phyloP scores from a whole-genome alignment of 2,329 filamentous ascomycete genomes.

The Hypoxylon rubiginosum region DNA sequence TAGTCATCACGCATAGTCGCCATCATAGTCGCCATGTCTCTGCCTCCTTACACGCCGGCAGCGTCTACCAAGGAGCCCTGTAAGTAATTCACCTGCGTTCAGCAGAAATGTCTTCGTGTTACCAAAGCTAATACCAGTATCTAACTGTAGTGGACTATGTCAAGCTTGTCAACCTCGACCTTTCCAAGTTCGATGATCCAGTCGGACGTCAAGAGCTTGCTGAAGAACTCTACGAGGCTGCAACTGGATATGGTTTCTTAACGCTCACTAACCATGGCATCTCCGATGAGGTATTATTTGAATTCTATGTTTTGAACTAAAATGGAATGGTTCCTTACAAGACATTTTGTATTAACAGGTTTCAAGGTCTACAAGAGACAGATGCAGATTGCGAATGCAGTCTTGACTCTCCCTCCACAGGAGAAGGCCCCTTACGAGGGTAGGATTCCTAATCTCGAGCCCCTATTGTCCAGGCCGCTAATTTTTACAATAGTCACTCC shows the following conservation, averaged over 20 bases:
- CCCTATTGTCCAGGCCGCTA: not conserved
- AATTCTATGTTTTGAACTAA: no score
- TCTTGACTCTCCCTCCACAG: slow-evolving; percentile 47
- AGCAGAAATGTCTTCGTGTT: slow-evolving; percentile 48
- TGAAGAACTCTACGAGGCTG: slow-evolving; percentile 49
- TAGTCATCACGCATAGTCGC: not conserved
- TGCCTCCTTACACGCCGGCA: slow-evolving; percentile 24
- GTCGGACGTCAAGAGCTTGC: slow-evolving; percentile 46
- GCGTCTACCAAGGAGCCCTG: slow-evolving; percentile 42
- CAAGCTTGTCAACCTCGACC: slow-evolving; percentile 48
- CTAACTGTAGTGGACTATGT: slow-evolving; percentile 44
- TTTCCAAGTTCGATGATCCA: slow-evolving; percentile 49
- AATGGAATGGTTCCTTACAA: no score
- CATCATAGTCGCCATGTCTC: slow-evolving; percentile 14
- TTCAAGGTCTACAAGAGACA: slow-evolving; percentile 42
- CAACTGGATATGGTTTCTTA: slow-evolving; percentile 47
- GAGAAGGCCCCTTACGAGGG: slow-evolving; percentile 50
- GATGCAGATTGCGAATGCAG: slow-evolving; percentile 48
- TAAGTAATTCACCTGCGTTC: slow-evolving; percentile 59
- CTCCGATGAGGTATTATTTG: slow-evolving; percentile 37
- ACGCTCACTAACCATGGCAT: slow-evolving; percentile 49
- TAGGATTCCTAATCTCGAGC: slow-evolving; percentile 12
- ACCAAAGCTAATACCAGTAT: not conserved
- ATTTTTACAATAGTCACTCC: slow-evolving; percentile 42
- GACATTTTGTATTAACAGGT: no score